Percentiles rank a stretch among this genome's conserved stretches.
phyloP scores from a whole-genome alignment of 2,329 filamentous ascomycete genomes.

The Calonectria pauciramosa region DNA sequence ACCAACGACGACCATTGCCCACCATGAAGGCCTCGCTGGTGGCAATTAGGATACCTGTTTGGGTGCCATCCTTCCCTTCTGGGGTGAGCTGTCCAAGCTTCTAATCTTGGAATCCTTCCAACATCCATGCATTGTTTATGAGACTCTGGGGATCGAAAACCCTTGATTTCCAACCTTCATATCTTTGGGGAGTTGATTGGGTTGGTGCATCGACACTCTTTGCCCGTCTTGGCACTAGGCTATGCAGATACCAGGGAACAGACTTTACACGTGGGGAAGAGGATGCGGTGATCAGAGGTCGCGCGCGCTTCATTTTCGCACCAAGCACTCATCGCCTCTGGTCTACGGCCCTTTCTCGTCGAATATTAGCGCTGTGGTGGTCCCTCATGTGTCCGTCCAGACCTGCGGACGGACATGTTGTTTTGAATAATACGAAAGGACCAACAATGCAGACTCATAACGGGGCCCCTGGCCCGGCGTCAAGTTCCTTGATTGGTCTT shows the following conservation, averaged over 20 bases:
- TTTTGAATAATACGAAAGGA: conserved; percentile 15
- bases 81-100: background rate
- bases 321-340: background rate
- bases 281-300: conserved; percentile 11
- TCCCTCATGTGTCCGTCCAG: background rate
- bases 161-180: conserved; percentile 14
- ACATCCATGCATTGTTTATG: background rate
- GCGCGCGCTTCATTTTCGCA: background rate
- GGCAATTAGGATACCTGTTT: background rate
- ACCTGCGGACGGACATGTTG: background rate
- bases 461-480: conserved; percentile 11
- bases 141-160: background rate
- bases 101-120: conserved; percentile 13
- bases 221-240: background rate
- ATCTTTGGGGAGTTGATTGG: conserved; percentile 12
- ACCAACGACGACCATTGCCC: conserved; percentile 17
- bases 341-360: background rate
- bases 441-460: conserved; percentile 13
- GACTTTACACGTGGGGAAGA: conserved; percentile 19
- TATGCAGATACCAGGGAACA: background rate
- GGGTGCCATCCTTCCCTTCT: background rate
- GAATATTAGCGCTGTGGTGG: background rate
- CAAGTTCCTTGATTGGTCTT: conserved; percentile 22
- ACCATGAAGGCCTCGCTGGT: conserved; percentile 16
- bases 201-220: conserved; percentile 12